Evolutionary conservation across 495 filamentous ascomycete species (phyloP).

Genomic region (Penicillium dipodomyicola): DNA sequence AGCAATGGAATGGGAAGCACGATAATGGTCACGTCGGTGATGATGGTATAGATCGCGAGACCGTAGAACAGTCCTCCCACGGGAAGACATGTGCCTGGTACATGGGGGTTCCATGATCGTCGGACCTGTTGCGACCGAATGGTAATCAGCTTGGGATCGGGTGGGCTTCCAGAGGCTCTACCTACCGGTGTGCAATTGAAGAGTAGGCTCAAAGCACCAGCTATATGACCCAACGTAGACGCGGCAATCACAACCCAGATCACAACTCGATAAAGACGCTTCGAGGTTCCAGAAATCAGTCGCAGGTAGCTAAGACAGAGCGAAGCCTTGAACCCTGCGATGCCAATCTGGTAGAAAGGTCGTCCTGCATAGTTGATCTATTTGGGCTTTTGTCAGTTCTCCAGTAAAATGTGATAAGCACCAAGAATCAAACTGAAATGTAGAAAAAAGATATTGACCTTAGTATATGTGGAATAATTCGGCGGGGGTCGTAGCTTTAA

Average conservation of each 20-base stretch:
- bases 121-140: conserved; percentile 30
- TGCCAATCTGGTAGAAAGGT: conserved; percentile 58
- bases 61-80: conserved; percentile 52
- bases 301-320: conserved; percentile 57
- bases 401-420: not conserved
- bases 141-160: not conserved
- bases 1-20: conserved; percentile 55
- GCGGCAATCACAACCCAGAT: conserved; percentile 47
- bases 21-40: conserved; percentile 53
- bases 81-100: conserved; percentile 47
- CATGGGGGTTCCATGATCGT: conserved; percentile 46
- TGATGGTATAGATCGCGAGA: conserved; percentile 51
- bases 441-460: conserved; percentile 14
- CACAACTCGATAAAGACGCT: conserved; percentile 43
- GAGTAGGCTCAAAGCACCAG: conserved; percentile 49
- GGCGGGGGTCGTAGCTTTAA: conserved; percentile 38
- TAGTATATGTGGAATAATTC: conserved; percentile 42
- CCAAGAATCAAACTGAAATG: not conserved
- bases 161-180: not conserved
- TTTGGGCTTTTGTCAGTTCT: not conserved
- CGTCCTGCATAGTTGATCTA: conserved; percentile 55
- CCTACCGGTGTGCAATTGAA: conserved; percentile 53
- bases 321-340: conserved; percentile 58
- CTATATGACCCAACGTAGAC: conserved; percentile 48
- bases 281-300: conserved; percentile 48